Conservation (phyloP, 257 asterid genomes). For the Rubia yunnanensis region DNA sequence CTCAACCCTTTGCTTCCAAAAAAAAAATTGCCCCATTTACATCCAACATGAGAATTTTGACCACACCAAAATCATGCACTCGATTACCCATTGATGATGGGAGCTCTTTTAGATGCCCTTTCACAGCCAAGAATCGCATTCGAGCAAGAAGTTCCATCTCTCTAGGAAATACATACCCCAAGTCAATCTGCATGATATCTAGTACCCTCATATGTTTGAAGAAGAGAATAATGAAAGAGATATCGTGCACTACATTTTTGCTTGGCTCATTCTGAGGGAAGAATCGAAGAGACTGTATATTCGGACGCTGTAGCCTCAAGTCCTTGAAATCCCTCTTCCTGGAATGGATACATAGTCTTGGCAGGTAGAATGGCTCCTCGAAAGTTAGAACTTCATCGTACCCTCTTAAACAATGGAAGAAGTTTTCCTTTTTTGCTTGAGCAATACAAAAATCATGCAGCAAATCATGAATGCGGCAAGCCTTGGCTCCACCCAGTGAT, state of each 20-base stretch:
- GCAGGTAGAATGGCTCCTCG: not conserved
- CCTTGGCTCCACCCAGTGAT: slow-evolving; percentile 5
- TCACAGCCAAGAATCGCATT: not conserved
- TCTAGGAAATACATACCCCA: not conserved
- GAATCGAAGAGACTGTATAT: not conserved
- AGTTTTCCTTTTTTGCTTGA: not conserved
- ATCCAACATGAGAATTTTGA: too few relatives aligned
- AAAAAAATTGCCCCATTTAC: too few relatives aligned
- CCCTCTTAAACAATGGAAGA: not conserved
- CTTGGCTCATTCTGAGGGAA: not conserved
- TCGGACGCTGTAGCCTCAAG: not conserved
- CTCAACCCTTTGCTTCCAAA: too few relatives aligned
- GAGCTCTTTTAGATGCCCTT: not conserved
- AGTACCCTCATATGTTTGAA: not conserved
- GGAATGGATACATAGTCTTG: not conserved
- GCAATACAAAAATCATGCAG: not conserved
- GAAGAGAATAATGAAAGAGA: not conserved
- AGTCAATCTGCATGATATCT: not conserved
- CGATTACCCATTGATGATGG: not conserved
- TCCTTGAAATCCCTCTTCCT: not conserved
- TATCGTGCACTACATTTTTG: not conserved
- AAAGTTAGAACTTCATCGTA: not conserved
- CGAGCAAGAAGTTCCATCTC: not conserved
- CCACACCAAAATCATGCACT: too few relatives aligned
- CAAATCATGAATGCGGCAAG: not conserved